Base-by-base conservation (phyloP, 2,329 filamentous ascomycete species). In the Exserohilum rostratum region DNA sequence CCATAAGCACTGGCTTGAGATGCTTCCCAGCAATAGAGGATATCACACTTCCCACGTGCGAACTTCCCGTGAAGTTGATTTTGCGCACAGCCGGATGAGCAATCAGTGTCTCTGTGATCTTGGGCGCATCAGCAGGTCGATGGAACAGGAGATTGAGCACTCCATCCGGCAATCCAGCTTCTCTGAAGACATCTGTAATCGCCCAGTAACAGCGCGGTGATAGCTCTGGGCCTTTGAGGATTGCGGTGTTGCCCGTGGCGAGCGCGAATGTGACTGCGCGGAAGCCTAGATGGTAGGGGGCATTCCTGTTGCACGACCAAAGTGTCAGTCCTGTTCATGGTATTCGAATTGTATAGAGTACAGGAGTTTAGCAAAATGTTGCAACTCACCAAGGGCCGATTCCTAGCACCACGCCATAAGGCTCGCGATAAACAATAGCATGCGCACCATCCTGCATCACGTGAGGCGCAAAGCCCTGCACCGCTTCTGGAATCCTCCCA, bases 131-230 rank as follows among this genome's bases (percentile, higher is more conserved):
- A 13, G 25, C 35, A 13, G 46, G 38, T 82, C 15, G 78, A 70
- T 0, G 79, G 46, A 85, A 83, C 37, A 95, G 76, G 45, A 90
- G 77, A 71, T 91, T 93, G 29, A 93, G 73, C 5, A 86, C 87
- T n/a, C 90, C 90, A 1, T 79, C 78, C 0, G 90, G 90, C 12
- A 95, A 79, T 6, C 90, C 90, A 3, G 90, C 90, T 61, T 90
- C 55, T 45, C 31, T 25, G 45, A 63, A 61, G 33, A 61, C 30
- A 31, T 40, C 43, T 15, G 46, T 31, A 31, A 55, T 44, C 5
- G 48, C 18, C 25, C 27, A 40, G 34, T 55, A 46, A n/a, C 30
- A 39, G 12, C 46, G 35, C n/a, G 52, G 52, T 15, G 37, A 45
- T 15, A 55, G 37, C n/a, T 55, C 52, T 33, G 51, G 45, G 48